Conservation (phyloP, 1,139 yeast genomes). For the Geotrichum candidum region DNA sequence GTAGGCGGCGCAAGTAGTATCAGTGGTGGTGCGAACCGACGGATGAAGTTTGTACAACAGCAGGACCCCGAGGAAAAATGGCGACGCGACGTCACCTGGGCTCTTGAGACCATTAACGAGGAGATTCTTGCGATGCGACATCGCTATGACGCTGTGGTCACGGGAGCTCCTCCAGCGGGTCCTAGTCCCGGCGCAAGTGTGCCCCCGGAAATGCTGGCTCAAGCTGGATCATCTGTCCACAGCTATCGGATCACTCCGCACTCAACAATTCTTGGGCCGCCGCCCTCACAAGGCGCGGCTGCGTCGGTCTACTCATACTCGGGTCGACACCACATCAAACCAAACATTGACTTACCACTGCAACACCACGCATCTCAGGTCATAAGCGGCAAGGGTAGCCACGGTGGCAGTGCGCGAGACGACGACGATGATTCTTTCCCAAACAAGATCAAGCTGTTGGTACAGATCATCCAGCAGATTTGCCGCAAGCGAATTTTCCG, state of each 20-base stretch:
- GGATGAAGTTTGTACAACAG: background rate
- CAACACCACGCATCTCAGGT: background rate
- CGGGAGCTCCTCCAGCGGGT: background rate
- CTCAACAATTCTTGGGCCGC: background rate
- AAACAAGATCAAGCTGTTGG: background rate
- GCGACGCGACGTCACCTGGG: slow-evolving; percentile 31
- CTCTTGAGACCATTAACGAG: slow-evolving; percentile 31
- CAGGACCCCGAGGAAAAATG: slow-evolving; percentile 20
- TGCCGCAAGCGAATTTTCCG: background rate
- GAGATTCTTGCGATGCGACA: slow-evolving; percentile 28
- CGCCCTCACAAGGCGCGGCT: background rate
- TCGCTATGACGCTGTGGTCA: slow-evolving; percentile 16
- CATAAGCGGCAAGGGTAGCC: background rate
- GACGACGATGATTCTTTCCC: background rate
- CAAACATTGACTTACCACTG: background rate
- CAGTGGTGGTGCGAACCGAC: background rate
- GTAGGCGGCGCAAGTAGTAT: background rate
- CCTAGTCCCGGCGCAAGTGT: background rate
- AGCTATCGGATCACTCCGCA: background rate
- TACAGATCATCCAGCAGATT: background rate
- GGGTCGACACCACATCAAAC: background rate
- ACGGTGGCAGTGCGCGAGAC: background rate
- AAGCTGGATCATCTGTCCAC: background rate
- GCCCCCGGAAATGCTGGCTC: background rate
- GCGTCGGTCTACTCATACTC: background rate